Percentiles rank a stretch among this genome's conserved stretches.
Evolutionary conservation across 768 basidiomycete genomes (phyloP).

Genomic region (Psilocybe subaeruginosa): DNA sequence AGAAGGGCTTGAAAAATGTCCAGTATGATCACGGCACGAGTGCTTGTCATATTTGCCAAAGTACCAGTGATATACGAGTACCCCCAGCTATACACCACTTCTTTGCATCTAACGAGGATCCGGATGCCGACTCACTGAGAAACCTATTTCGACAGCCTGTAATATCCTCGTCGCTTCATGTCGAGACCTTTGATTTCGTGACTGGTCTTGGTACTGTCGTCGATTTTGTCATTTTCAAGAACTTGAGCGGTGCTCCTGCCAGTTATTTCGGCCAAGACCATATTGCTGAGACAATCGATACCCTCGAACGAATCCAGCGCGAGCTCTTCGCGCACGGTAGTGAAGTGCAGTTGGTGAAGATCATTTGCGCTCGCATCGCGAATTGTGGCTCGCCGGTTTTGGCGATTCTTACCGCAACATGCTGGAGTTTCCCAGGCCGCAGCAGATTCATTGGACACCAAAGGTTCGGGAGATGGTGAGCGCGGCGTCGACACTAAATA

Average conservation of each 20-base stretch:
- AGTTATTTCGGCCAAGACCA: slow-evolving; percentile 34
- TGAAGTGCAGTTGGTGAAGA: slow-evolving; percentile 24
- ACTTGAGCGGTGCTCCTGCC: slow-evolving; percentile 36
- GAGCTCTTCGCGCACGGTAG: slow-evolving; percentile 29
- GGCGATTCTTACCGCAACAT: slow-evolving; percentile 27
- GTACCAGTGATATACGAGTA: too few species aligned
- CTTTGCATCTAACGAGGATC: slow-evolving; percentile 5
- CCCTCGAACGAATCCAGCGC: slow-evolving; percentile 35
- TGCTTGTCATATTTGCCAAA: too few species aligned
- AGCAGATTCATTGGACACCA: background rate
- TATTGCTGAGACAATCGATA: slow-evolving; percentile 33
- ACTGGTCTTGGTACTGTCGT: slow-evolving; percentile 72
- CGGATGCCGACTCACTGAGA: slow-evolving; percentile 70
- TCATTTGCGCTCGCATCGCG: slow-evolving; percentile 20
- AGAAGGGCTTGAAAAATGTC: too few species aligned
- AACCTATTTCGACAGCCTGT: slow-evolving; percentile 85
- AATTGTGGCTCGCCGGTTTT: slow-evolving; percentile 24
- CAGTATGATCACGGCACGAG: too few species aligned
- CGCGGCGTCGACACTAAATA: slow-evolving; percentile 7
- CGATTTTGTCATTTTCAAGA: slow-evolving; percentile 66
- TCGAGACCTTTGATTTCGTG: slow-evolving; percentile 97
- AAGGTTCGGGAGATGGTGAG: background rate
- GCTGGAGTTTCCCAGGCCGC: slow-evolving; percentile 14
- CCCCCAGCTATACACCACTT: too few species aligned
- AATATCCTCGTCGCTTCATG: slow-evolving; percentile 99